These are phyloP conservation scores for Aspergillus sp. DNA, from an alignment of 2,329 filamentous ascomycete genomes.

Conservation along the genomic window DNA sequence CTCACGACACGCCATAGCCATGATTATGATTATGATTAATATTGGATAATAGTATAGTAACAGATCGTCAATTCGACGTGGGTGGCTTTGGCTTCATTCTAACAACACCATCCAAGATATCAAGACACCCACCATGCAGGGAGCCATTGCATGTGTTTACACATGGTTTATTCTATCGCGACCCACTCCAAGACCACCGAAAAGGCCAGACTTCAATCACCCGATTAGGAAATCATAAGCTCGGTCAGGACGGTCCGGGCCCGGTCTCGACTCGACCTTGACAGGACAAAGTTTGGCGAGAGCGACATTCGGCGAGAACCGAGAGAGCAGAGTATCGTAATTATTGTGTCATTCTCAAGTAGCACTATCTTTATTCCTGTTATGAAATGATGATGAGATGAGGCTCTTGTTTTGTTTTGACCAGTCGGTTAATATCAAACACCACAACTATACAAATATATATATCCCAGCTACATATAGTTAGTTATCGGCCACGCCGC, in stretches of 20 bases:
- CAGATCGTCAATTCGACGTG: background rate
- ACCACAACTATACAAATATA: too few species aligned
- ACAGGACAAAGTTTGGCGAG: background rate
- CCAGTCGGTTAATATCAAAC: too few species aligned
- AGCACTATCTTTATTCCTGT: too few species aligned
- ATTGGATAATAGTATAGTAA: background rate
- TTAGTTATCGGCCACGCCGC: too few species aligned
- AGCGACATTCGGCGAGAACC: background rate
- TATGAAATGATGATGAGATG: too few species aligned
- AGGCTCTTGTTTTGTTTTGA: too few species aligned
- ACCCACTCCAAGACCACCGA: background rate
- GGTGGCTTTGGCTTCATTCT: background rate
- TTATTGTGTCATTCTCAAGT: background rate
- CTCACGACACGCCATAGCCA: too few species aligned
- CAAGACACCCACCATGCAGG: background rate
- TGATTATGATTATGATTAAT: too few species aligned
- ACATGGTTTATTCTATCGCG: background rate
- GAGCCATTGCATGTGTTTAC: background rate
- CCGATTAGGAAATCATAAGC: background rate
- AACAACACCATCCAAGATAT: background rate
- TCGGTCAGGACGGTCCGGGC: background rate
- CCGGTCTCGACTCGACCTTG: background rate
- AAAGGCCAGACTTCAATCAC: background rate
- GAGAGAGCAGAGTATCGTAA: background rate
- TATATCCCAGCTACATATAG: too few species aligned